phyloP scores from a whole-genome alignment of 2,329 filamentous ascomycete genomes.

The Hypoxylon sp. region DNA sequence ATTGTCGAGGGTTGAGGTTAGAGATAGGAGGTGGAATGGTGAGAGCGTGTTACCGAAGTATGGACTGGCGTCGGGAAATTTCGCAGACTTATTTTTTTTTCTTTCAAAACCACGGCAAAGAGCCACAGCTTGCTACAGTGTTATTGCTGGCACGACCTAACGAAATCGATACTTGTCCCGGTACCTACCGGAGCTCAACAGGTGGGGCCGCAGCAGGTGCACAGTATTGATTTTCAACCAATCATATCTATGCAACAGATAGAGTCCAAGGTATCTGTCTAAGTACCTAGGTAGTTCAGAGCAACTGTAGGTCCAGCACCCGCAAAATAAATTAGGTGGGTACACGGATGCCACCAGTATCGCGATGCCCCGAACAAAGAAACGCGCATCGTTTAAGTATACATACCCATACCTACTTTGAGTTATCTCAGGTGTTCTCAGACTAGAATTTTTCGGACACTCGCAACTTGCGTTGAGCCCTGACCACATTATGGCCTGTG shows the following conservation, averaged over 20 bases:
- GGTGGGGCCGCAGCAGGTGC: not conserved
- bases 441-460: no score
- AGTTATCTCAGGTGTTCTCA: no score
- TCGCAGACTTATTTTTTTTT: constrained; percentile 53
- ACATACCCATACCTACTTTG: not conserved
- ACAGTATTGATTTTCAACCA: not conserved
- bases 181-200: constrained; percentile 22
- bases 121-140: constrained; percentile 28
- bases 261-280: constrained; percentile 12
- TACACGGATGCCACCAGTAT: constrained; percentile 30
- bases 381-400: constrained; percentile 36
- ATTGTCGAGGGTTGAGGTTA: constrained; percentile 50
- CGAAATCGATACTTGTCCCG: constrained; percentile 6
- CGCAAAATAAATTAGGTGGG: constrained; percentile 16
- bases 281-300: constrained; percentile 12
- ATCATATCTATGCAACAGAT: not conserved
- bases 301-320: not conserved
- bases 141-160: constrained; percentile 19
- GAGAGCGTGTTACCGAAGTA: constrained; percentile 43
- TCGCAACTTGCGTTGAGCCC: no score
- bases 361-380: constrained; percentile 39
- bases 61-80: constrained; percentile 55
- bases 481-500: no score
- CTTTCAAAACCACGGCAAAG: constrained; percentile 26
- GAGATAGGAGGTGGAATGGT: constrained; percentile 39